Percentiles rank a stretch among this genome's conserved stretches.
phyloP scores from a whole-genome alignment of 257 asterid species.

The Ajuga chamaepitys region DNA sequence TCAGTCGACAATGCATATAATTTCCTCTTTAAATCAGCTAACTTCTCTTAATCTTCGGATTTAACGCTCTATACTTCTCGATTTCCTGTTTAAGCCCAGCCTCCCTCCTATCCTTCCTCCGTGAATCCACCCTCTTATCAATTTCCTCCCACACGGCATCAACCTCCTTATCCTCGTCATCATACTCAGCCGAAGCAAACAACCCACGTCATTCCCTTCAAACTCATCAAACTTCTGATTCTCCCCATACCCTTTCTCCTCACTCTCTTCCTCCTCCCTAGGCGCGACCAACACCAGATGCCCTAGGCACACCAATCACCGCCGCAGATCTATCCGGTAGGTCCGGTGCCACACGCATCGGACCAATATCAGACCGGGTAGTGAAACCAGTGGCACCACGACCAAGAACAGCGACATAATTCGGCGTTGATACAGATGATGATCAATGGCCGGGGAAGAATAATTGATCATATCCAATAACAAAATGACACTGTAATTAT shows the following conservation, averaged over 20 bases:
- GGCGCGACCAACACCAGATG: slow-evolving; percentile 58
- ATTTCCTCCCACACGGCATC: slow-evolving; percentile 84
- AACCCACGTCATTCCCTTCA: slow-evolving; percentile 83
- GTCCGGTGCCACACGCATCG: slow-evolving; percentile 91
- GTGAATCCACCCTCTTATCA: slow-evolving; percentile 79
- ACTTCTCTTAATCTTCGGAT: slow-evolving; percentile 84
- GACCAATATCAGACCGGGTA: slow-evolving; percentile 92
- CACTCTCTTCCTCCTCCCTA: slow-evolving; percentile 68
- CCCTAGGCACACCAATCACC: slow-evolving; percentile 35
- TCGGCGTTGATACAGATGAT: no score
- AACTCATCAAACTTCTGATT: slow-evolving; percentile 89
- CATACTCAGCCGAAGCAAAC: slow-evolving; percentile 91
- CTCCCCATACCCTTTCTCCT: slow-evolving; percentile 86
- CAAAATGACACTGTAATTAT: no score
- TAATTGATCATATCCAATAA: no score
- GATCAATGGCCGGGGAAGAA: no score
- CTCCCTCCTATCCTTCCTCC: slow-evolving; percentile 89
- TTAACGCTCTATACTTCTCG: slow-evolving; percentile 80
- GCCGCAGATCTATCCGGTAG: slow-evolving; percentile 62
- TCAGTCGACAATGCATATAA: slow-evolving; percentile 46
- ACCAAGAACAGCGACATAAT: slow-evolving; percentile 86
- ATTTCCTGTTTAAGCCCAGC: slow-evolving; percentile 89
- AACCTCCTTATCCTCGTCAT: slow-evolving; percentile 89
- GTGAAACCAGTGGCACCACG: slow-evolving; percentile 99
- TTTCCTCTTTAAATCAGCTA: slow-evolving; percentile 87